Evolutionary conservation across 75 land plant species (phyloP), one percentile per base, ranked within the genome.

Genomic region (Pseudotsuga menziesii): DNA sequence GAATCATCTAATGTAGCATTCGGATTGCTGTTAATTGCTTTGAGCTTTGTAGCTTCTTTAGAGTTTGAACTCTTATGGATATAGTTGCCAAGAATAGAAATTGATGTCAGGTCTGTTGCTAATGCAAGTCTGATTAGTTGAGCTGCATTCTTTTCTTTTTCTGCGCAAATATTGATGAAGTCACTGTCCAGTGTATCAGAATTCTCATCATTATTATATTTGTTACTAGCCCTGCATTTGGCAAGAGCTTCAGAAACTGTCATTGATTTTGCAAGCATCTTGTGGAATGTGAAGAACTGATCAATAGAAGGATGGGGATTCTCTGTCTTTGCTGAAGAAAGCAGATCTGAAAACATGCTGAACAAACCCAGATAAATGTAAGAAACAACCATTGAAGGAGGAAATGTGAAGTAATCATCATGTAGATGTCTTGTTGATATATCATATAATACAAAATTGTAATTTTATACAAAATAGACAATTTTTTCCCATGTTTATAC

Each of bases 271-370:
- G 81, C 87, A 29, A 96, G 81, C 15, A 82, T 80, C 55, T 81
- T 89, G 4, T 96, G 76, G 11, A 96, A 77, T 16, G 77, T 74
- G 56, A 96, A 89, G 82, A 96, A 96, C 72, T 90, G 89, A 69
- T 86, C 81, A 73, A 96, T 82, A 25, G 87, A 83, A 32, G 80
- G 58, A 35, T 94, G 93, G 29, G 90, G 92, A 54, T 82, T 76
- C 66, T 86, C 85, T 0, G 79, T 73, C 25, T 85, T 85, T 75
- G 97, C 84, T 57, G 85, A 82, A 23, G 90, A 75, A 58, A 88
- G 83, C 0, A 96, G 88, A 69, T 94, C 91, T 4, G 98, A 90
- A 82, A 96, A 96, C 83, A 85, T 83, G 76, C 91, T 88, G 88
- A 72, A 82, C 73, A 44, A 75, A 72, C 36, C 58, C 19, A n/a